Percentiles rank a stretch among this genome's conserved stretches.
phyloP scores from a whole-genome alignment of 2,329 filamentous ascomycete genomes.

The Penicillium frequentans region DNA sequence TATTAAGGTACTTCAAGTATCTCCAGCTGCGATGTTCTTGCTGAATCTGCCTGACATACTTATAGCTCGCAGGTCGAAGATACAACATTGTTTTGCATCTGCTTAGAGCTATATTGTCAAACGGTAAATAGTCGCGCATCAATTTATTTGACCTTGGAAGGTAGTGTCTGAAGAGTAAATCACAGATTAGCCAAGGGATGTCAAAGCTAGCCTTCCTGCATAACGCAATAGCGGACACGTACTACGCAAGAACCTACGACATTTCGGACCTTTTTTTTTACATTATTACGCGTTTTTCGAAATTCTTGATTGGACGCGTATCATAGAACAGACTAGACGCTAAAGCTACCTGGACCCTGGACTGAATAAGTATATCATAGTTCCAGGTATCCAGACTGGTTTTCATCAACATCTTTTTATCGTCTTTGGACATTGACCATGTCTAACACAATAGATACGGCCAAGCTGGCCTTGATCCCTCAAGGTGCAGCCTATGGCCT shows the following conservation, averaged over 20 bases:
- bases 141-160: neutral
- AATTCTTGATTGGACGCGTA: neutral
- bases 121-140: neutral
- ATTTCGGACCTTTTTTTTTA: neutral
- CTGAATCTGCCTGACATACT: neutral
- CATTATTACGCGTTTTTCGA: neutral
- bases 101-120: neutral
- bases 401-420: neutral
- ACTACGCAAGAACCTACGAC: neutral
- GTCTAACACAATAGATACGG: slow-evolving; percentile 19
- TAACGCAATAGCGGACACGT: neutral
- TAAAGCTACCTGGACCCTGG: neutral
- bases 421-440: neutral
- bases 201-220: neutral
- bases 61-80: no score
- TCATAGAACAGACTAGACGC: neutral
- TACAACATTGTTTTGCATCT: neutral
- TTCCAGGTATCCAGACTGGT: neutral
- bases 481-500: slow-evolving; percentile 46
- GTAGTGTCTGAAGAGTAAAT: neutral
- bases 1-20: neutral
- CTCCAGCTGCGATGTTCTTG: neutral
- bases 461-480: slow-evolving; percentile 24
- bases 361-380: neutral
- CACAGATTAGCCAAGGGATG: neutral